phyloP scores from a whole-genome alignment of 164 flowering plant genomes.

The Sedum album region DNA sequence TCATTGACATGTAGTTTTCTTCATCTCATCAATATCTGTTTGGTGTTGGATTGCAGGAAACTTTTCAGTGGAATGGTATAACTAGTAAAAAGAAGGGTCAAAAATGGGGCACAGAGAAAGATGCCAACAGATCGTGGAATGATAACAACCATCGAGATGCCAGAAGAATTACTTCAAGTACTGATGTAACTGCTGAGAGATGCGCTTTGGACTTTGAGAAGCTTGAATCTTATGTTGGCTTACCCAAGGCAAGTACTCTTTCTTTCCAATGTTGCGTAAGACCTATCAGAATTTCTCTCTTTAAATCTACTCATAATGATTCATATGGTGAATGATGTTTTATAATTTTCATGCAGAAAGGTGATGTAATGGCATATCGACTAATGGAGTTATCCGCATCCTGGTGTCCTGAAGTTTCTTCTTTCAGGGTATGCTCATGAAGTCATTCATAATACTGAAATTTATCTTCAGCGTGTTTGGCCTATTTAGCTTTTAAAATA shows the following conservation, averaged over 20 bases:
- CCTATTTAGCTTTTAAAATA: too few species aligned
- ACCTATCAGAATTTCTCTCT: too few species aligned
- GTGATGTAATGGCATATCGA: constrained; percentile 86
- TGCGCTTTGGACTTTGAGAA: constrained; percentile 47
- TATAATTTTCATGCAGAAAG: constrained; percentile 44
- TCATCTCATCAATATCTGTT: not conserved
- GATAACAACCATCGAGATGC: constrained; percentile 18
- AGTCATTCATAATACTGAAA: constrained; percentile 5
- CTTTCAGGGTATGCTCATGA: constrained; percentile 51
- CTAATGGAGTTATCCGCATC: constrained; percentile 78
- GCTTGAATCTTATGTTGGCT: constrained; percentile 38
- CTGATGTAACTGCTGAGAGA: constrained; percentile 19
- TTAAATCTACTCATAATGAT: not conserved
- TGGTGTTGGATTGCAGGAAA: constrained; percentile 29
- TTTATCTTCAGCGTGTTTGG: too few species aligned
- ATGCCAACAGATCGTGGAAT: constrained; percentile 21
- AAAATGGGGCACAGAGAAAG: constrained; percentile 84
- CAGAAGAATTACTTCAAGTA: constrained; percentile 15
- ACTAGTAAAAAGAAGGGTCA: constrained; percentile 87
- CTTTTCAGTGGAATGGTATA: constrained; percentile 64
- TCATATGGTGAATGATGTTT: not conserved
- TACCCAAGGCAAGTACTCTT: constrained; percentile 50
- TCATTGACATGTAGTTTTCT: not conserved
- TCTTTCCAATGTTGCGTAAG: not conserved
- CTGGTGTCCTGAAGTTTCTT: constrained; percentile 83